A percentile compares a stretch with the other conserved stretches of the same genome.
Evolutionary conservation across 208 protist genomes (phyloP).

Genomic region (Chromosphaera perkinsii): DNA sequence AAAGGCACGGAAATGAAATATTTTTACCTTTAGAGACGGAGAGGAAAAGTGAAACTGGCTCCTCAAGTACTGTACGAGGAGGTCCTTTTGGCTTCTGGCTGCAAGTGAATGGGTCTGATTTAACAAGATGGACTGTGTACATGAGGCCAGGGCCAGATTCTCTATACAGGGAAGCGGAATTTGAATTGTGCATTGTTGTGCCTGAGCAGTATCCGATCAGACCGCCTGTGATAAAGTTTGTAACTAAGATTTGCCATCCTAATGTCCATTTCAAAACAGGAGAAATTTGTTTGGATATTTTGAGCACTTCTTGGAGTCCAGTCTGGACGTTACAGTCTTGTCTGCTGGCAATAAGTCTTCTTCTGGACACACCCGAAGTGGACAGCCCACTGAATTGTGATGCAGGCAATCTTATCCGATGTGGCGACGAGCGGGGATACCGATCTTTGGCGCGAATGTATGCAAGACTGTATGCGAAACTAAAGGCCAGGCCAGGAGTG

Average conservation of each 20-base stretch:
- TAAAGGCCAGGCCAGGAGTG: too few species aligned
- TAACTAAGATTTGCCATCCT: conserved; percentile 58
- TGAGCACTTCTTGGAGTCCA: conserved; percentile 48
- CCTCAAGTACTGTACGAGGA: too few species aligned
- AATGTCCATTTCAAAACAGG: conserved; percentile 50
- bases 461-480: too few species aligned
- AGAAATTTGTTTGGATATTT: conserved; percentile 56
- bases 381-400: conserved; percentile 46
- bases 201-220: conserved; percentile 34
- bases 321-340: conserved; percentile 41
- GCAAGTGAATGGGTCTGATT: too few species aligned
- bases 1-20: too few species aligned
- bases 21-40: too few species aligned
- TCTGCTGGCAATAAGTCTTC: conserved; percentile 33
- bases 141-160: background rate
- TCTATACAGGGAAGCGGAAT: conserved; percentile 25
- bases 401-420: conserved; percentile 18
- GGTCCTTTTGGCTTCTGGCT: too few species aligned
- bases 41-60: too few species aligned
- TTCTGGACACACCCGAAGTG: conserved; percentile 34
- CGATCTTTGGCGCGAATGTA: conserved; percentile 8
- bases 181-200: conserved; percentile 32
- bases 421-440: conserved; percentile 15
- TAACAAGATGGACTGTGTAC: background rate
- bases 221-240: conserved; percentile 42